phyloP scores from a whole-genome alignment of 192 early-diverging fungal species.

The Coemansia erecta region DNA sequence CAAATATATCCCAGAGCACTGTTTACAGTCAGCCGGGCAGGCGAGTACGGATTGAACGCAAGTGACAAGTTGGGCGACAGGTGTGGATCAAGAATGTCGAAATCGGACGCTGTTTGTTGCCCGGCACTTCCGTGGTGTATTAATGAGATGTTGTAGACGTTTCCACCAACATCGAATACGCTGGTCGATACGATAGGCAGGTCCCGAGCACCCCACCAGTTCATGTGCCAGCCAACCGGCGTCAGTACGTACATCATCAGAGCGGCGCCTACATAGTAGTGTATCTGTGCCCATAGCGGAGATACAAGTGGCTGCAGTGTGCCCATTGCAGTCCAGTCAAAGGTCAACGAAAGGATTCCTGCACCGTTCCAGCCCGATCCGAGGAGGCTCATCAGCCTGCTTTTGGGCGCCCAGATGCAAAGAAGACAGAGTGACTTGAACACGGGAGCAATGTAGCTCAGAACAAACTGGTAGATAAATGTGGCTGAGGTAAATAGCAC shows the following conservation, averaged over 20 bases:
- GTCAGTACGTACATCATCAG: conserved; percentile 71
- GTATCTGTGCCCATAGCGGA: conserved; percentile 68
- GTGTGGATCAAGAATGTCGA: neutral
- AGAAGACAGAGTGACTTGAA: conserved; percentile 65
- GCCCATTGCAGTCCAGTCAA: conserved; percentile 70
- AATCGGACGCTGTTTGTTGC: neutral
- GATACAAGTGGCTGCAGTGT: conserved; percentile 63
- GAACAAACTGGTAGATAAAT: conserved; percentile 54
- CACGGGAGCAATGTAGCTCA: conserved; percentile 64
- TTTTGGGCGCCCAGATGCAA: conserved; percentile 52
- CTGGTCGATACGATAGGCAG: conserved; percentile 66
- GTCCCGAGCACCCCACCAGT: conserved; percentile 57
- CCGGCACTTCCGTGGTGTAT: conserved; percentile 23
- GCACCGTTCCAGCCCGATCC: conserved; percentile 58
- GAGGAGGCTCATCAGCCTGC: conserved; percentile 24
- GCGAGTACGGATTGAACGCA: conserved; percentile 40
- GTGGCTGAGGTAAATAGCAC: conserved; percentile 22
- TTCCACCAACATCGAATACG: conserved; percentile 58
- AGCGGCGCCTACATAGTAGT: conserved; percentile 63
- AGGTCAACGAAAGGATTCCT: conserved; percentile 64
- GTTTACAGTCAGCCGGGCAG: conserved; percentile 45
- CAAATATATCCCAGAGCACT: conserved; percentile 46
- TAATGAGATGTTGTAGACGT: conserved; percentile 58
- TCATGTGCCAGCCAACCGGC: conserved; percentile 64
- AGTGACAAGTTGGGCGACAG: conserved; percentile 9